These are phyloP conservation scores for Salix koriyanagi DNA, from an alignment of 345 rosid species.

Conservation along the genomic window DNA sequence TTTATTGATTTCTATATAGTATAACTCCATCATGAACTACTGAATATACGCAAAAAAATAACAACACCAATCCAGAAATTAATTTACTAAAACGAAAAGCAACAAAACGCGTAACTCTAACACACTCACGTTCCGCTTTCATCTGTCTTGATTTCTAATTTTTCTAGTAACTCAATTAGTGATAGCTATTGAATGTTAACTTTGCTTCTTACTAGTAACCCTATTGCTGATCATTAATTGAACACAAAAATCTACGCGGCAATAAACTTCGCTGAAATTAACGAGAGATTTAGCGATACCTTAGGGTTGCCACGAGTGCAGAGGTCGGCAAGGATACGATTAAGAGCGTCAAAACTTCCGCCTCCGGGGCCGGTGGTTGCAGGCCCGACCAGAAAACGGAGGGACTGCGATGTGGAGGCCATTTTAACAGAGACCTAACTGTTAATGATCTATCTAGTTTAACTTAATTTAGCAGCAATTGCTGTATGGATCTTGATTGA, in stretches of 20 bases:
- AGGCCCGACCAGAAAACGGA: conserved; percentile 17
- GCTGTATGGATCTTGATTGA: background rate
- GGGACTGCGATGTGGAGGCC: conserved; percentile 56
- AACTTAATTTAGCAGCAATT: background rate
- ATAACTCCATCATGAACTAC: background rate
- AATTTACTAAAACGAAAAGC: background rate
- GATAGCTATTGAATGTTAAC: background rate
- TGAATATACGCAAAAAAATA: background rate
- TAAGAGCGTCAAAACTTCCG: conserved; percentile 68
- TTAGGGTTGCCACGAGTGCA: conserved; percentile 71
- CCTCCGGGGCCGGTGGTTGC: conserved; percentile 41
- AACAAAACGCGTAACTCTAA: background rate
- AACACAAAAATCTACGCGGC: background rate
- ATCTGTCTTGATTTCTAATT: background rate
- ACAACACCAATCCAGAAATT: background rate
- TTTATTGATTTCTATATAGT: background rate
- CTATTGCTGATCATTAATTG: background rate
- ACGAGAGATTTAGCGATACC: conserved; percentile 32
- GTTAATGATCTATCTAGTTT: background rate
- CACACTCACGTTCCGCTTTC: background rate
- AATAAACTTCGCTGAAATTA: background rate
- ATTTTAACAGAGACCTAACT: conserved; percentile 17
- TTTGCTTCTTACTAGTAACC: background rate
- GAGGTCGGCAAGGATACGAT: conserved; percentile 78
- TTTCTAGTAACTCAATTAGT: background rate